phyloP scores from a whole-genome alignment of 2,329 filamentous ascomycete species.

The Monosporascus sp. region DNA sequence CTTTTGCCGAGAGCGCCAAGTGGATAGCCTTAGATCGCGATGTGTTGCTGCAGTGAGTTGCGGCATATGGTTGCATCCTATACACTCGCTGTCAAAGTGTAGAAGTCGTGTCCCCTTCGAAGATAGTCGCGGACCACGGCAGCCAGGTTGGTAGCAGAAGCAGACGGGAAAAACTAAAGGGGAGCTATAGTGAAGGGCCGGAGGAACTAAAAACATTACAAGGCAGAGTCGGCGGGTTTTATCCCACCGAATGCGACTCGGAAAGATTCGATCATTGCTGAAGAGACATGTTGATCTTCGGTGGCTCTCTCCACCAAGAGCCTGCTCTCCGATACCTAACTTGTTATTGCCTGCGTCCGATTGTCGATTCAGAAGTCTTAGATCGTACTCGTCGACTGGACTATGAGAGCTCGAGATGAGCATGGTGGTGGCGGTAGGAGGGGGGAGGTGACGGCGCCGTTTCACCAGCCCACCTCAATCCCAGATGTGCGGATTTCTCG shows the following conservation, averaged over 20 bases:
- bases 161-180: too few species aligned
- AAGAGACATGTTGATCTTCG: background rate
- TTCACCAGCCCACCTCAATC: background rate
- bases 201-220: background rate
- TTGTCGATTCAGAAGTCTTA: too few species aligned
- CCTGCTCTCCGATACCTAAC: background rate
- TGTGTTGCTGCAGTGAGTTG: too few species aligned
- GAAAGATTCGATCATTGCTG: background rate
- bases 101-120: background rate
- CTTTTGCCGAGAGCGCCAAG: too few species aligned
- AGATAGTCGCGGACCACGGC: background rate
- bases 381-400: too few species aligned
- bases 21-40: too few species aligned
- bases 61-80: too few species aligned
- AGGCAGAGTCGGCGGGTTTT: background rate
- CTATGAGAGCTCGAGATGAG: background rate
- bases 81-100: too few species aligned
- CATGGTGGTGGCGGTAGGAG: background rate
- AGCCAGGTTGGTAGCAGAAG: too few species aligned
- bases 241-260: background rate
- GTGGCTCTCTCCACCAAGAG: background rate
- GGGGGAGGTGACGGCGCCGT: background rate
- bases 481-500: background rate
- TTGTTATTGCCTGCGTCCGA: background rate
- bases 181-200: background rate